A percentile compares a stretch with the other conserved stretches of the same genome.
phyloP scores from a whole-genome alignment of 2,329 filamentous ascomycete genomes.

The Lithohypha guttulata region DNA sequence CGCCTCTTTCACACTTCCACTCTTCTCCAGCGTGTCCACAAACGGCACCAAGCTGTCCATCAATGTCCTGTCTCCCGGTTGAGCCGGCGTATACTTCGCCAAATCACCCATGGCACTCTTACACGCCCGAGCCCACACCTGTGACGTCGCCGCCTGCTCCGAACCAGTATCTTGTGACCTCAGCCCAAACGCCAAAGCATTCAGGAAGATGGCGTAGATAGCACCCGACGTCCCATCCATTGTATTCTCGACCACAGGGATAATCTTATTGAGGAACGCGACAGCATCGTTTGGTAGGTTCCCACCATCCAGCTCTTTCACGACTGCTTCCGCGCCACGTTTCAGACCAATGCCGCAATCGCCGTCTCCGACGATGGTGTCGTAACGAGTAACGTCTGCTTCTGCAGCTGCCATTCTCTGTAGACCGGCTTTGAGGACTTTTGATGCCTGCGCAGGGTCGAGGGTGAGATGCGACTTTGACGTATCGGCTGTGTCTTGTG shows the following conservation, averaged over 20 bases:
- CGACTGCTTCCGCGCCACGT: slow-evolving; percentile 63
- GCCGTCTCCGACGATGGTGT: slow-evolving; percentile 78
- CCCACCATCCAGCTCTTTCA: slow-evolving; percentile 32
- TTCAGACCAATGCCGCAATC: slow-evolving; percentile 82
- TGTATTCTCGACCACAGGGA: slow-evolving; percentile 52
- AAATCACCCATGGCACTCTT: slow-evolving; percentile 60
- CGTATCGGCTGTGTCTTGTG: slow-evolving; percentile 33
- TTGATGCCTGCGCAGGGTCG: slow-evolving; percentile 40
- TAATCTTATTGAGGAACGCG: slow-evolving; percentile 49
- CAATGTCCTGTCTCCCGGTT: slow-evolving; percentile 78
- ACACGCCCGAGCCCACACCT: slow-evolving; percentile 57
- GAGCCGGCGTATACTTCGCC: slow-evolving; percentile 76
- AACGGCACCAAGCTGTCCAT: slow-evolving; percentile 87
- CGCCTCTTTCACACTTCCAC: slow-evolving; percentile 58
- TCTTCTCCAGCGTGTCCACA: slow-evolving; percentile 56
- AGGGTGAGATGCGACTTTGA: slow-evolving; percentile 46
- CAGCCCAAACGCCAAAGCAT: slow-evolving; percentile 64
- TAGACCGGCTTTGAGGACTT: slow-evolving; percentile 45
- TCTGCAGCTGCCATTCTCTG: slow-evolving; percentile 52
- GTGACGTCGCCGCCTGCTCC: slow-evolving; percentile 36
- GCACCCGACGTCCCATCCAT: slow-evolving; percentile 72
- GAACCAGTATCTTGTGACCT: slow-evolving; percentile 41
- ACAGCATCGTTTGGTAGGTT: slow-evolving; percentile 46
- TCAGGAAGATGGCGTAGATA: slow-evolving; percentile 79
- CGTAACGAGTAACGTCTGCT: slow-evolving; percentile 54